phyloP scores from a whole-genome alignment of 2,329 filamentous ascomycete genomes.

The Juglanconis juglandina region DNA sequence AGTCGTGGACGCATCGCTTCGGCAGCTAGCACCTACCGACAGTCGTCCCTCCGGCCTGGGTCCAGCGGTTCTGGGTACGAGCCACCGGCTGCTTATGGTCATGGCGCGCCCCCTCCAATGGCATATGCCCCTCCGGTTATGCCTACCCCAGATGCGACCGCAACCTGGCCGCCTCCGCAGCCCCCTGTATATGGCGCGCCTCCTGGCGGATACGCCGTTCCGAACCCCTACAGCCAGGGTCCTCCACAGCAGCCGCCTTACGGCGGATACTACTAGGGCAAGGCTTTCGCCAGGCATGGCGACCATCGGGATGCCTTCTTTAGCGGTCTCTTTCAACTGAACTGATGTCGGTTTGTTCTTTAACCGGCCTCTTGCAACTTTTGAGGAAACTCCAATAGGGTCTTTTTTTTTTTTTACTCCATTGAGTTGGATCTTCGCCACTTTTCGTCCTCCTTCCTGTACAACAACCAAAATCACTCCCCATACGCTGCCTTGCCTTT shows the following conservation, averaged over 20 bases:
- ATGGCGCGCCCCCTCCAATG: slow-evolving; percentile 11
- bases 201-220: slow-evolving; percentile 7
- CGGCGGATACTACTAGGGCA: slow-evolving; percentile 16
- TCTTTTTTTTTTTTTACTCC: neutral
- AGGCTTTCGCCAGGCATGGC: too few species aligned
- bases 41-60: slow-evolving; percentile 49
- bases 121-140: slow-evolving; percentile 5
- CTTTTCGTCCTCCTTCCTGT: neutral
- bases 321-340: too few species aligned
- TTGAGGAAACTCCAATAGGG: too few species aligned
- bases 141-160: slow-evolving; percentile 12
- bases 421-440: neutral
- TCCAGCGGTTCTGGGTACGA: slow-evolving; percentile 40
- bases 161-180: slow-evolving; percentile 13
- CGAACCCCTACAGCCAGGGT: slow-evolving; percentile 14
- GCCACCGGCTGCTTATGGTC: slow-evolving; percentile 28
- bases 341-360: too few species aligned
- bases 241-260: slow-evolving; percentile 15
- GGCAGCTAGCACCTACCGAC: slow-evolving; percentile 44
- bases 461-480: neutral
- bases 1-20: slow-evolving; percentile 35
- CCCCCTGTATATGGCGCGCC: slow-evolving; percentile 7
- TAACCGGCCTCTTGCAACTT: too few species aligned
- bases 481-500: neutral
- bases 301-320: too few species aligned